Conservation (phyloP, 2,329 filamentous ascomycete genomes). For the Penicillium sp. region DNA sequence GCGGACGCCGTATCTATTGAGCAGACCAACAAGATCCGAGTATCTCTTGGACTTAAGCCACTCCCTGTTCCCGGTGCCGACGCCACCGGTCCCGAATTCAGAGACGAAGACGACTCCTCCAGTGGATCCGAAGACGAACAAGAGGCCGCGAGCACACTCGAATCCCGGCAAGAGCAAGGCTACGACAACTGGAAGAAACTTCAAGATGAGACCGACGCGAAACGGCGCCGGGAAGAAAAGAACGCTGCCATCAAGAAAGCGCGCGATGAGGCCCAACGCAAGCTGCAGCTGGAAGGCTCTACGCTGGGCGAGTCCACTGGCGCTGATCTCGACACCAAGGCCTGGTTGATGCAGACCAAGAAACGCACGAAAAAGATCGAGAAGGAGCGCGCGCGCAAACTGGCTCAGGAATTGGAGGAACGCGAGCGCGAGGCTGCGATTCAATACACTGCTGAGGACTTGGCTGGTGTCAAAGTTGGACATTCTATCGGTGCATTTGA, state of each 20-base stretch:
- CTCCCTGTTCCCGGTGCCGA: slow-evolving; percentile 73
- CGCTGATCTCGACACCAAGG: slow-evolving; percentile 70
- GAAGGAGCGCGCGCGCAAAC: slow-evolving; percentile 65
- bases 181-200: slow-evolving; percentile 55
- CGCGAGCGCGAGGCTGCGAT: slow-evolving; percentile 68
- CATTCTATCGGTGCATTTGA: slow-evolving; percentile 82
- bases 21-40: slow-evolving; percentile 89
- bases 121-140: slow-evolving; percentile 54
- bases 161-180: slow-evolving; percentile 56
- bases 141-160: slow-evolving; percentile 77
- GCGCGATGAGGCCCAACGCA: slow-evolving; percentile 76
- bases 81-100: slow-evolving; percentile 57
- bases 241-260: slow-evolving; percentile 83
- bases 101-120: slow-evolving; percentile 45
- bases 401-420: slow-evolving; percentile 75
- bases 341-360: slow-evolving; percentile 87
- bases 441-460: slow-evolving; percentile 80
- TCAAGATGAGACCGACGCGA: slow-evolving; percentile 68
- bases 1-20: slow-evolving; percentile 71
- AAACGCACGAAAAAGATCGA: slow-evolving; percentile 91
- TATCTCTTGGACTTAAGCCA: slow-evolving; percentile 85
- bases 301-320: slow-evolving; percentile 75
- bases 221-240: slow-evolving; percentile 74
- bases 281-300: slow-evolving; percentile 74
- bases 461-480: slow-evolving; percentile 87